These are phyloP conservation scores for Candida sphagnicola DNA, from an alignment of 805 yeast species.

Conservation along the genomic window DNA sequence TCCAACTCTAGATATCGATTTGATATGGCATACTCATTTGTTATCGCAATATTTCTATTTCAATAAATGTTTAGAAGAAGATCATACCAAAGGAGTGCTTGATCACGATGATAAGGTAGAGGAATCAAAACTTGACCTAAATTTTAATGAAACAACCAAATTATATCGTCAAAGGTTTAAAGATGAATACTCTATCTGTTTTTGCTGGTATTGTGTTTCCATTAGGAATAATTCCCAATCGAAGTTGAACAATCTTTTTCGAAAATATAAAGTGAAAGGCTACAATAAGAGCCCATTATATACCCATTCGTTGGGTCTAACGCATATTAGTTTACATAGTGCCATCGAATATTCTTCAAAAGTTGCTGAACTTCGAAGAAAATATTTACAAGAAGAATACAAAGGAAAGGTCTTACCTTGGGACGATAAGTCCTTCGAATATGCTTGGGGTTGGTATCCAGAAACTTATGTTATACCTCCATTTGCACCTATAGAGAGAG, in stretches of 20 bases:
- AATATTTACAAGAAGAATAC: slow-evolving; percentile 4
- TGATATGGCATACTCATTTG: slow-evolving; percentile 11
- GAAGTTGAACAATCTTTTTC: slow-evolving; percentile 6
- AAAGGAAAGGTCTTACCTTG: slow-evolving; percentile 4
- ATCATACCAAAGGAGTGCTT: slow-evolving; percentile 6
- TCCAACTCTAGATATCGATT: slow-evolving; percentile 11
- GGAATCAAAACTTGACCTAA: slow-evolving; percentile 11
- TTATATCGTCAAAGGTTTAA: slow-evolving; percentile 12
- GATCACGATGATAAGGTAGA: slow-evolving; percentile 26
- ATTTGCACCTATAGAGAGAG: slow-evolving; percentile 5
- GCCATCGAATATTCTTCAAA: slow-evolving; percentile 8
- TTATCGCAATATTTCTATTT: slow-evolving; percentile 4
- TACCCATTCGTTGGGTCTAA: slow-evolving; percentile 7
- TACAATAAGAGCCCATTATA: slow-evolving; percentile 5
- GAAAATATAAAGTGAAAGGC: slow-evolving; percentile 3
- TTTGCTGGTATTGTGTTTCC: slow-evolving; percentile 15
- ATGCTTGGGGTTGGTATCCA: slow-evolving; percentile 1
- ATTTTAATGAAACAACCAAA: slow-evolving; percentile 15
- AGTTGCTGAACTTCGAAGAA: slow-evolving; percentile 3
- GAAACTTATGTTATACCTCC: slow-evolving; percentile 6
- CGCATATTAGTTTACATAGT: slow-evolving; percentile 14
- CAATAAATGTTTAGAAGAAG: slow-evolving; percentile 1
- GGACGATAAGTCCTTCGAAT: neutral
- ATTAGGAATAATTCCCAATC: slow-evolving; percentile 4
- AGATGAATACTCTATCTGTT: slow-evolving; percentile 17